These are phyloP conservation scores for Pythium brassicae DNA, from an alignment of 352 stramenopile species.

Conservation along the genomic window DNA sequence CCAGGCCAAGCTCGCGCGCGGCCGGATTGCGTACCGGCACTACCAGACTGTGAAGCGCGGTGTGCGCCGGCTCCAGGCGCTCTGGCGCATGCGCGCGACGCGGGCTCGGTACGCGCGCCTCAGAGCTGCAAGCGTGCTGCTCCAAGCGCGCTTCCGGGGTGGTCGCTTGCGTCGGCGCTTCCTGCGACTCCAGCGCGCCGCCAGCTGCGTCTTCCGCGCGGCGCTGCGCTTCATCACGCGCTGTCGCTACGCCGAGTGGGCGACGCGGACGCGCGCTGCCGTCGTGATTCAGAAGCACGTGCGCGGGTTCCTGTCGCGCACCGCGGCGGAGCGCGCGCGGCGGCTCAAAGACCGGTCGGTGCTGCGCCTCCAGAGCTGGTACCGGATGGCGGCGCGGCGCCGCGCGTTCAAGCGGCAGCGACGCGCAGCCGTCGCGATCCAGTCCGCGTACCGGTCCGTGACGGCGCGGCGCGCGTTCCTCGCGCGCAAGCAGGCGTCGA, in stretches of 20 bases:
- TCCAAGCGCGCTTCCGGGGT: conserved; percentile 35
- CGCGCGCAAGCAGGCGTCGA: conserved; percentile 39
- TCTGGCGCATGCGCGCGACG: conserved; percentile 41
- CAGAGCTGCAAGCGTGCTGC: conserved; percentile 10
- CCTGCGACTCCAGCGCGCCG: conserved; percentile 24
- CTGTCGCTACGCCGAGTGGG: conserved; percentile 29
- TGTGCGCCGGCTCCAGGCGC: conserved; percentile 36
- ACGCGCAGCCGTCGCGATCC: conserved; percentile 29
- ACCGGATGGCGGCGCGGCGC: conserved; percentile 38
- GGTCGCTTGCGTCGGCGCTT: conserved; percentile 25
- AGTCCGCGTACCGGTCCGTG: conserved; percentile 42
- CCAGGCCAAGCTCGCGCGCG: conserved; percentile 49
- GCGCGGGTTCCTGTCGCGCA: conserved; percentile 56
- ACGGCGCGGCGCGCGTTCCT: conserved; percentile 42
- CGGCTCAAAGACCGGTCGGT: conserved; percentile 36
- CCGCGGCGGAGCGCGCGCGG: conserved; percentile 51
- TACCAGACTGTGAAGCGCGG: conserved; percentile 38
- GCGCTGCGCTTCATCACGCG: conserved; percentile 41
- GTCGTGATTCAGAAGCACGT: conserved; percentile 38
- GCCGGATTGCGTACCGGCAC: conserved; percentile 25
- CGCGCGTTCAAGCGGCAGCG: conserved; percentile 26
- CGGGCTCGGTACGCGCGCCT: conserved; percentile 11
- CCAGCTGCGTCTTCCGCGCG: conserved; percentile 27
- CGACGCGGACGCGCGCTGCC: conserved; percentile 30
- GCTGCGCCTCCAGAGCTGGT: conserved; percentile 50